phyloP scores from a whole-genome alignment of 2,329 filamentous ascomycete genomes.

The Botrytis cinerea region DNA sequence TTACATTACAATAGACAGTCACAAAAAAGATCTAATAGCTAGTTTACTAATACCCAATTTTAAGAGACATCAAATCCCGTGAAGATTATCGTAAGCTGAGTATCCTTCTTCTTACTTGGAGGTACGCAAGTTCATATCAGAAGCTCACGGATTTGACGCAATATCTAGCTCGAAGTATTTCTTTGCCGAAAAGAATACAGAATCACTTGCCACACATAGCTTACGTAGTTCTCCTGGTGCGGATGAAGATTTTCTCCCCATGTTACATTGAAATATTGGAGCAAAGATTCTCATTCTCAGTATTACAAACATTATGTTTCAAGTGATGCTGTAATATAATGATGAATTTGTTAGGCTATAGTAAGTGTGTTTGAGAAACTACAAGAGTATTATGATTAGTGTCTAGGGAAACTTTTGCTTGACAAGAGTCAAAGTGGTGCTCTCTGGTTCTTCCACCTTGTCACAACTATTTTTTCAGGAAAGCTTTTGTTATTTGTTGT shows the following conservation, averaged over 20 bases:
- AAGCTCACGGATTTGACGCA: background rate
- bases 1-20: background rate
- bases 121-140: background rate
- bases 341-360: background rate
- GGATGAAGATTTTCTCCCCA: background rate
- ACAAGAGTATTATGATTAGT: background rate
- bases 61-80: background rate
- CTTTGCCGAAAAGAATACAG: background rate
- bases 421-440: background rate
- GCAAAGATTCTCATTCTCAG: background rate
- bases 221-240: accelerated
- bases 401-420: background rate
- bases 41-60: background rate
- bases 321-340: background rate
- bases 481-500: background rate
- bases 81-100: background rate
- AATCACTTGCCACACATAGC: background rate
- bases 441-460: background rate
- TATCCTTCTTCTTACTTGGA: background rate
- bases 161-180: background rate
- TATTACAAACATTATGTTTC: background rate
- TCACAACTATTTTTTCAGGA: no score
- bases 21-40: background rate
- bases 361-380: background rate
- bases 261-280: background rate